Conservation (phyloP, 768 basidiomycete genomes). For the Auricularia sp. region DNA sequence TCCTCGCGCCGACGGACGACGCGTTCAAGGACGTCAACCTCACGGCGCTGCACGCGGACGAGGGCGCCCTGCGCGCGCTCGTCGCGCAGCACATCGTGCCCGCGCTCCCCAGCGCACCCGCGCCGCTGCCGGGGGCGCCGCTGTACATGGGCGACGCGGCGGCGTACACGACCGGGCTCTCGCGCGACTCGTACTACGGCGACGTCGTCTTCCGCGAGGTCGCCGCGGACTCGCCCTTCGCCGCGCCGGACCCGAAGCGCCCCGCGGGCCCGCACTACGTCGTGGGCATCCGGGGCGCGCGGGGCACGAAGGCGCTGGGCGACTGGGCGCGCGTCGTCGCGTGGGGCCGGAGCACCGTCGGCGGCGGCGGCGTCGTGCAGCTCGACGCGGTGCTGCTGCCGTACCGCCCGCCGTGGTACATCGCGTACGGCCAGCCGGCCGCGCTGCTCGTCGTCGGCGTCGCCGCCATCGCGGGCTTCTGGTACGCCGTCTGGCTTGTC, state of each 20-base stretch:
- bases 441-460: conserved; percentile 51
- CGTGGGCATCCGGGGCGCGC: conserved; percentile 64
- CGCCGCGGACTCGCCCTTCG: conserved; percentile 11
- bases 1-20: conserved; percentile 85
- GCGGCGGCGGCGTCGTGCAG: conserved; percentile 76
- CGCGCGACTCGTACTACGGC: conserved; percentile 56
- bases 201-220: conserved; percentile 64
- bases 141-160: conserved; percentile 59
- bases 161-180: conserved; percentile 71
- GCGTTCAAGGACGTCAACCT: conserved; percentile 86
- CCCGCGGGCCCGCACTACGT: conserved; percentile 40
- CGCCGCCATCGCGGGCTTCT: conserved; percentile 54
- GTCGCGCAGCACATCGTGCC: conserved; percentile 74
- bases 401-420: conserved; percentile 81
- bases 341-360: conserved; percentile 62
- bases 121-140: conserved; percentile 30
- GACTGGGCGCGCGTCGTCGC: conserved; percentile 59
- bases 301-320: conserved; percentile 49
- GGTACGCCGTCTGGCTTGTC: conserved; percentile 57
- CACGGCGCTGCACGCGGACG: conserved; percentile 55
- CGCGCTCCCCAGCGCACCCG: conserved; percentile 20
- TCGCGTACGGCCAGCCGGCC: conserved; percentile 61
- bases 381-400: conserved; percentile 79
- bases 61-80: conserved; percentile 42
- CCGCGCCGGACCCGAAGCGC: conserved; percentile 26